A percentile compares a stretch with the other conserved stretches of the same genome.
Conservation (phyloP, 2,329 filamentous ascomycete species). For the Pseudogymnoascus sp. region DNA sequence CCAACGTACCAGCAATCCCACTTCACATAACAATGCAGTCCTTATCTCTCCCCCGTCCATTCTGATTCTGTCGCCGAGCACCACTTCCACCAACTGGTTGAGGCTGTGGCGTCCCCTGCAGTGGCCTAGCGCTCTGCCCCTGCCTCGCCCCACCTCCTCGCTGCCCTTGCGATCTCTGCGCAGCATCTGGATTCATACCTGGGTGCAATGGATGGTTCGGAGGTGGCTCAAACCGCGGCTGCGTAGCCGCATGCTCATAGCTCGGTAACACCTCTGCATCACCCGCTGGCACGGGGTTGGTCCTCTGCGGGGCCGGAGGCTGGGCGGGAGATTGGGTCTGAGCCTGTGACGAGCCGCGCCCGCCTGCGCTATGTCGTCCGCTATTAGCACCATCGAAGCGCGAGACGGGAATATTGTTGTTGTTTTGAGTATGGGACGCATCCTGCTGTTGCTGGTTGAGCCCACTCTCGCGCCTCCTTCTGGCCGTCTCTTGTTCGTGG, state of each 20-base stretch:
- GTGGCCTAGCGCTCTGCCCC: background rate
- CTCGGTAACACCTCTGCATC: slow-evolving; percentile 53
- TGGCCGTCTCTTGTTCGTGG: slow-evolving; percentile 53
- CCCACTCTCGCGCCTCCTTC: slow-evolving; percentile 57
- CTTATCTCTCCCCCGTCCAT: slow-evolving; percentile 21
- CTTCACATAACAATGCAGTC: slow-evolving; percentile 44
- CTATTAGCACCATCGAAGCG: slow-evolving; percentile 23
- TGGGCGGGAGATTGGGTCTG: slow-evolving; percentile 32
- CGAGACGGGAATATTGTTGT: slow-evolving; percentile 27
- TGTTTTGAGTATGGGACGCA: slow-evolving; percentile 21
- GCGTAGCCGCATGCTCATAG: slow-evolving; percentile 56
- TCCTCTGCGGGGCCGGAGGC: background rate
- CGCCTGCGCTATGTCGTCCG: slow-evolving; percentile 13
- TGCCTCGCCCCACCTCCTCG: slow-evolving; percentile 14
- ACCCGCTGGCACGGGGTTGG: slow-evolving; percentile 22
- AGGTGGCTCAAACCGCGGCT: slow-evolving; percentile 47
- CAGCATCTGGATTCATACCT: slow-evolving; percentile 22
- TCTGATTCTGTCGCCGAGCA: background rate
- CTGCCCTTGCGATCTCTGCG: slow-evolving; percentile 16
- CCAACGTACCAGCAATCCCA: background rate
- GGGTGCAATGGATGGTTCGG: slow-evolving; percentile 37
- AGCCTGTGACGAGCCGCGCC: slow-evolving; percentile 16
- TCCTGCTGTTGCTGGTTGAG: slow-evolving; percentile 61
- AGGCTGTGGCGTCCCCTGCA: background rate
- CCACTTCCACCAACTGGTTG: background rate